These are phyloP conservation scores for Penicillium dipodomyicola DNA, from an alignment of 495 filamentous ascomycete genomes.

Conservation along the genomic window DNA sequence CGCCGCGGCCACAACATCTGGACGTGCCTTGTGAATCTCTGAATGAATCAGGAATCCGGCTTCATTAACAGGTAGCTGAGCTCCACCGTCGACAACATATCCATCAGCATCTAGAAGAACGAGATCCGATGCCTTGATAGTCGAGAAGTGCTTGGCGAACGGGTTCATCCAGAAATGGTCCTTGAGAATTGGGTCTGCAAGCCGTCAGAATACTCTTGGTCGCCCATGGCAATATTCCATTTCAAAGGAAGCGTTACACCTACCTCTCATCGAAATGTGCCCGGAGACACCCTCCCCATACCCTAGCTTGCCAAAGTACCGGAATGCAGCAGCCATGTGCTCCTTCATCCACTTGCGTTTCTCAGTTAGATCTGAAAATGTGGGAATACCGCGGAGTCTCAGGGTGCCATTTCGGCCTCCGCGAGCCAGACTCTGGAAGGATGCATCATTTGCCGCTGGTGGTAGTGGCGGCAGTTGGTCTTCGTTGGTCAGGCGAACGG, in stretches of 20 bases:
- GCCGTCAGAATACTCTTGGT: conserved; percentile 5
- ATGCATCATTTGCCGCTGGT: conserved; percentile 26
- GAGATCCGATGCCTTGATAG: conserved; percentile 49
- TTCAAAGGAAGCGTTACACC: not conserved
- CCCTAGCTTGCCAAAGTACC: conserved; percentile 65
- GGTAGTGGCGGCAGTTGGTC: conserved; percentile 23
- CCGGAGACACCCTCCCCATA: conserved; percentile 71
- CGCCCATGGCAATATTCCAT: not conserved
- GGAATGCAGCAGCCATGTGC: conserved; percentile 69
- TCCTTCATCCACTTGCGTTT: conserved; percentile 68
- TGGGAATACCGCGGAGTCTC: conserved; percentile 55
- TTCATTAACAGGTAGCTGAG: conserved; percentile 54
- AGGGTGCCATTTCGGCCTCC: conserved; percentile 41
- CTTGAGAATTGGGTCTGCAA: conserved; percentile 44
- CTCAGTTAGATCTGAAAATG: conserved; percentile 55
- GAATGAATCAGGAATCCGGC: conserved; percentile 69
- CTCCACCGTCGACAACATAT: conserved; percentile 53
- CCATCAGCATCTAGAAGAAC: conserved; percentile 50
- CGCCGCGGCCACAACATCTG: conserved; percentile 51
- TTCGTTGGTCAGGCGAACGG: conserved; percentile 24
- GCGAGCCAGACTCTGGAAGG: conserved; percentile 42
- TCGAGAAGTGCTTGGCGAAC: conserved; percentile 57
- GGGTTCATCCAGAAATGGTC: conserved; percentile 69
- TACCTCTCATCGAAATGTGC: conserved; percentile 56
- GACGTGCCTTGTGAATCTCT: conserved; percentile 50